Percentiles rank a stretch among this genome's conserved stretches.
phyloP scores from a whole-genome alignment of 1,139 yeast species.

The Blastobotrys apis region DNA sequence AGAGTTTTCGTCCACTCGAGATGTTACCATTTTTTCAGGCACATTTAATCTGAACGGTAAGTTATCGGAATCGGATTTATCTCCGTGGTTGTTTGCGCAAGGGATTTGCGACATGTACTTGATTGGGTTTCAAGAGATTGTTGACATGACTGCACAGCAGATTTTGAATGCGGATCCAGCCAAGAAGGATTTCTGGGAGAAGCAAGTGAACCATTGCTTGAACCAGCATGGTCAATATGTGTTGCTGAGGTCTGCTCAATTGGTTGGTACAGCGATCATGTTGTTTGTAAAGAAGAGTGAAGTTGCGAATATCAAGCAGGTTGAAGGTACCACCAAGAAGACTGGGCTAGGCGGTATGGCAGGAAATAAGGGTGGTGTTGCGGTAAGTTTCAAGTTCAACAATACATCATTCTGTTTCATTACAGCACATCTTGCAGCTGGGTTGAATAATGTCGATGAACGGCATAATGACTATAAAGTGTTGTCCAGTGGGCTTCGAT shows the following conservation, averaged over 20 bases:
- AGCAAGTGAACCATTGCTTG: slow-evolving; percentile 54
- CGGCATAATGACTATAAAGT: slow-evolving; percentile 85
- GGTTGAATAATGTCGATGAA: slow-evolving; percentile 76
- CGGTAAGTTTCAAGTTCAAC: slow-evolving; percentile 72
- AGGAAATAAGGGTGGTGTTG: slow-evolving; percentile 90
- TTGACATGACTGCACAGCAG: slow-evolving; percentile 85
- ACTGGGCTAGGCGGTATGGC: slow-evolving; percentile 91
- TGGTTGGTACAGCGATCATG: slow-evolving; percentile 86
- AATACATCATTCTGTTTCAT: slow-evolving; percentile 75
- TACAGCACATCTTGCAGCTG: slow-evolving; percentile 96
- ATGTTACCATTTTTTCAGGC: slow-evolving; percentile 69
- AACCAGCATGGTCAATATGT: slow-evolving; percentile 56
- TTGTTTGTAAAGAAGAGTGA: slow-evolving; percentile 64
- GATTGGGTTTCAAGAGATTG: slow-evolving; percentile 87
- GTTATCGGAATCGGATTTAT: slow-evolving; percentile 50
- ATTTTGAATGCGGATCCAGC: slow-evolving; percentile 77
- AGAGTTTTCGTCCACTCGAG: slow-evolving; percentile 58
- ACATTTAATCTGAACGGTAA: slow-evolving; percentile 87
- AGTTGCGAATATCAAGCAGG: slow-evolving; percentile 60
- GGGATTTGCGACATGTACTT: slow-evolving; percentile 62
- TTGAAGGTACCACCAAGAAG: slow-evolving; percentile 76
- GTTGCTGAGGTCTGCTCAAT: slow-evolving; percentile 77
- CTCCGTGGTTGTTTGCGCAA: slow-evolving; percentile 78
- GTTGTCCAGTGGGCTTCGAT: slow-evolving; percentile 69
- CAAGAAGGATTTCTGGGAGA: slow-evolving; percentile 76